phyloP scores from a whole-genome alignment of 2,329 filamentous ascomycete species.

The Elsinoe perseae region DNA sequence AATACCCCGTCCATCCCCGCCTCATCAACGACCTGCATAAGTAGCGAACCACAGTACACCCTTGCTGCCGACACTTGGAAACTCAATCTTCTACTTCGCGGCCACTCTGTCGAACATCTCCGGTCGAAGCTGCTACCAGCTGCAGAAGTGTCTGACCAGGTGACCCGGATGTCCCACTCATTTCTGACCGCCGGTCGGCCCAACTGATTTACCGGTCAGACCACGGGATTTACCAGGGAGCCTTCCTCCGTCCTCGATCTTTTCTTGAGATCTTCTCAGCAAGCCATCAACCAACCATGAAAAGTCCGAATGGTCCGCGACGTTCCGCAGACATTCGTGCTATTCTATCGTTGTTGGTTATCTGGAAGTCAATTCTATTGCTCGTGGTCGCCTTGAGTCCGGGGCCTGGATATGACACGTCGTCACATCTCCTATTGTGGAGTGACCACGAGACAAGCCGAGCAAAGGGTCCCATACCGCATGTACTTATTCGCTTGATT shows the following conservation, averaged over 20 bases:
- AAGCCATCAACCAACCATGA: conserved; percentile 8
- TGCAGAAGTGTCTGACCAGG: neutral
- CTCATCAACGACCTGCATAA: neutral
- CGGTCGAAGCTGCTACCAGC: neutral
- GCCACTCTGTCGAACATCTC: neutral
- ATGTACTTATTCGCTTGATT: conserved; percentile 51
- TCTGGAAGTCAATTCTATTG: conserved; percentile 64
- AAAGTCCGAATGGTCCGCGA: neutral
- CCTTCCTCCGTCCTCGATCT: neutral
- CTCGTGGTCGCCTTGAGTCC: conserved; percentile 51
- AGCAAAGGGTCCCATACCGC: conserved; percentile 21
- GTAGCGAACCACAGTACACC: neutral
- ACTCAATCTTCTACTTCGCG: neutral
- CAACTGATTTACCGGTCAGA: neutral
- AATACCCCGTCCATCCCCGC: neutral
- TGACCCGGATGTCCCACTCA: neutral
- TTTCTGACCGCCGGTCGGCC: neutral
- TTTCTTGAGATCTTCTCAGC: neutral
- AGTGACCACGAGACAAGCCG: conserved; percentile 22
- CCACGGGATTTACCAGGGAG: neutral
- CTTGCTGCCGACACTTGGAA: neutral
- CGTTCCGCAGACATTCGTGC: conserved; percentile 17
- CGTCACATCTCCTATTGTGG: conserved; percentile 48
- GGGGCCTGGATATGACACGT: conserved; percentile 69
- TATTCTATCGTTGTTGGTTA: conserved; percentile 41